Conservation (phyloP, 495 filamentous ascomycete species). For the Gamarada debralockiae region DNA sequence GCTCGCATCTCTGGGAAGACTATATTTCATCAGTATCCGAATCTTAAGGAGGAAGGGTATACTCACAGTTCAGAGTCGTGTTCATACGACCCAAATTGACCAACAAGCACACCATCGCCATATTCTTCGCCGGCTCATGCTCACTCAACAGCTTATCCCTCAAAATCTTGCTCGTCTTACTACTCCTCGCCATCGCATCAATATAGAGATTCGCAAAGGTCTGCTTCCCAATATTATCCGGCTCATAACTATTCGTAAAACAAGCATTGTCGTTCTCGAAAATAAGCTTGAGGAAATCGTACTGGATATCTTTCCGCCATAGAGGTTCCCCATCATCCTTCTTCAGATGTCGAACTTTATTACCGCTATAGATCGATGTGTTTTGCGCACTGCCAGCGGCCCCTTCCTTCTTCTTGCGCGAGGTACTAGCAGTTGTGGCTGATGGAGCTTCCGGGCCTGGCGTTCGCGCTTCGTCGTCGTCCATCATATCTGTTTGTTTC, state of each 20-base stretch:
- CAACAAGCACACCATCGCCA: conserved; percentile 98
- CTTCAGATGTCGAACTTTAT: conserved; percentile 93
- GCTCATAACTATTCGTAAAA: conserved; percentile 82
- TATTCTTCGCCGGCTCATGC: conserved; percentile 85
- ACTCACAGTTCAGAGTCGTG: conserved; percentile 91
- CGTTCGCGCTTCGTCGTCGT: conserved; percentile 32
- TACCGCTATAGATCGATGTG: conserved; percentile 61
- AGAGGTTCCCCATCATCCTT: conserved; percentile 96
- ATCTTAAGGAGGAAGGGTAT: background rate
- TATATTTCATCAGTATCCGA: conserved; percentile 37
- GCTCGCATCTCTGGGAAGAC: conserved; percentile 99
- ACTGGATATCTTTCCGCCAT: conserved; percentile 97
- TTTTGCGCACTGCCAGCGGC: conserved; percentile 3
- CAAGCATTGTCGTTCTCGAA: conserved; percentile 82
- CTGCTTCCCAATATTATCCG: conserved; percentile 62
- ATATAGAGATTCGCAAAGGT: conserved; percentile 97
- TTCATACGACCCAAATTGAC: conserved; percentile 99
- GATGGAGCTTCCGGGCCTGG: conserved; percentile 55
- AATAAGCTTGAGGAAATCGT: conserved; percentile 86
- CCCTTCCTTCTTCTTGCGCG: conserved; percentile 17
- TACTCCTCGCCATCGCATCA: conserved; percentile 96
- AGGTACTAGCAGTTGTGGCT: conserved; percentile 2
- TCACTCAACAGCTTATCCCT: conserved; percentile 95
- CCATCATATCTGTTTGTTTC: conserved; percentile 17
- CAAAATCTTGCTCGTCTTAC: conserved; percentile 97